phyloP scores from a whole-genome alignment of 345 rosid genomes.

The Trapa incisa region DNA sequence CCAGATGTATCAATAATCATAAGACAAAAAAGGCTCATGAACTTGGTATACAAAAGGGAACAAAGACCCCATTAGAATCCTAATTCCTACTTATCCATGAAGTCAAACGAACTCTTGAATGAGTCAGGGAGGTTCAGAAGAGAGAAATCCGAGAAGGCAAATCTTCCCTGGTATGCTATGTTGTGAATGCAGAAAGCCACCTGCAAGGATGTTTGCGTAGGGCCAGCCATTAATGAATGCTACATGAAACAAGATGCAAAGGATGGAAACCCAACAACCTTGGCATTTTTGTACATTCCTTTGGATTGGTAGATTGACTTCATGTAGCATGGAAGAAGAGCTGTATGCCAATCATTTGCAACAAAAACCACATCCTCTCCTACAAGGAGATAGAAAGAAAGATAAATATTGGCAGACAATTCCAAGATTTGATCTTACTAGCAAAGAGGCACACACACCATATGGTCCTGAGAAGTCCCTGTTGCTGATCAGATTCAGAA shows the following conservation, averaged over 20 bases:
- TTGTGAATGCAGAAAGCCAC: constrained; percentile 95
- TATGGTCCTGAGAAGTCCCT: constrained; percentile 73
- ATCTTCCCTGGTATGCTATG: constrained; percentile 90
- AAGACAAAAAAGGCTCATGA: background rate
- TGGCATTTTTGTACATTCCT: constrained; percentile 62
- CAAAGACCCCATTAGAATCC: background rate
- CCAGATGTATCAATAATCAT: background rate
- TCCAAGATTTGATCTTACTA: background rate
- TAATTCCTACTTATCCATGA: constrained; percentile 54
- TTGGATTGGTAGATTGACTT: constrained; percentile 52
- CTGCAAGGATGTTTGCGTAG: constrained; percentile 21
- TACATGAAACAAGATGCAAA: background rate
- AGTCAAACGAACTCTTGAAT: constrained; percentile 74
- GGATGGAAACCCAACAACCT: constrained; percentile 34
- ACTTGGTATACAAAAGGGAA: too few species aligned
- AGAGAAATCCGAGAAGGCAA: constrained; percentile 48
- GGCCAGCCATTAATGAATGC: background rate
- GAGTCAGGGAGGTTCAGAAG: constrained; percentile 60
- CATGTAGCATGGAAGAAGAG: constrained; percentile 79
- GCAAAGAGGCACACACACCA: constrained; percentile 31
- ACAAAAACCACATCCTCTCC: constrained; percentile 78
- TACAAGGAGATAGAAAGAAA: constrained; percentile 10
- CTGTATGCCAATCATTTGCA: constrained; percentile 96
- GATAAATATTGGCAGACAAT: background rate
- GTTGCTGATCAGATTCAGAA: constrained; percentile 52